Base-by-base conservation (phyloP, 768 basidiomycete genomes). In the Paxillus ammoniavirescens region DNA sequence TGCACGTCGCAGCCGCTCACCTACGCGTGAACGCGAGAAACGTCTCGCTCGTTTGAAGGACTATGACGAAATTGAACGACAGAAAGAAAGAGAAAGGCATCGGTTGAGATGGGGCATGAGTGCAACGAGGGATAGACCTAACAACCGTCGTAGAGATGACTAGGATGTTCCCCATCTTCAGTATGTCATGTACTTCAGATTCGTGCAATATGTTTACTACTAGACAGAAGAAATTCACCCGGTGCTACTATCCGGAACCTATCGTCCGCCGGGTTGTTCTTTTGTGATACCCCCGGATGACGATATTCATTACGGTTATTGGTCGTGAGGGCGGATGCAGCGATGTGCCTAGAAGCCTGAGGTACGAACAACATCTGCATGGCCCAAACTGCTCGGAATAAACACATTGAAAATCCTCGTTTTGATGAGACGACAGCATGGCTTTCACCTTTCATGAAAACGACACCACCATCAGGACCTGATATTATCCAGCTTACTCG, bases 81-180 rank as follows among this genome's bases (percentile, higher is more conserved):
- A 60, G 47, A 64, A 28, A 42, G 69, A 65, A 49, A 60, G 80
- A 42, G 75, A 73, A 54, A 66, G 74, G 40, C 78, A 82, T 55
- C 71, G 84, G 21, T 73, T 75, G 59, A 65, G 79, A 42, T 84
- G 84, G 84, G 78, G 81, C 50, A 61, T 65, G 47, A 79, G 77
- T 58, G 55, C 72, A 10, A 63, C 71, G 46, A 74, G 82, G 56
- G 72, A 79, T 35, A 62, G 57, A 21, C 66, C 63, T 15, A 49
- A 61, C 38, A 42, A 41, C 13, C 68, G 55, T 17, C 42, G 54
- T 47, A 66, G 59, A 50, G 41, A 54, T 40, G 47, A 40, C 52
- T 70, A 70, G 60, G 37, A 15, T 30, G 37, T 31, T 38, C 12
- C 35, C 43, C 30, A 15, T 42, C 18, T 13, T 33, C 53, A 46